Conservation (phyloP, 768 basidiomycete genomes). For the Auricularia cornea region DNA sequence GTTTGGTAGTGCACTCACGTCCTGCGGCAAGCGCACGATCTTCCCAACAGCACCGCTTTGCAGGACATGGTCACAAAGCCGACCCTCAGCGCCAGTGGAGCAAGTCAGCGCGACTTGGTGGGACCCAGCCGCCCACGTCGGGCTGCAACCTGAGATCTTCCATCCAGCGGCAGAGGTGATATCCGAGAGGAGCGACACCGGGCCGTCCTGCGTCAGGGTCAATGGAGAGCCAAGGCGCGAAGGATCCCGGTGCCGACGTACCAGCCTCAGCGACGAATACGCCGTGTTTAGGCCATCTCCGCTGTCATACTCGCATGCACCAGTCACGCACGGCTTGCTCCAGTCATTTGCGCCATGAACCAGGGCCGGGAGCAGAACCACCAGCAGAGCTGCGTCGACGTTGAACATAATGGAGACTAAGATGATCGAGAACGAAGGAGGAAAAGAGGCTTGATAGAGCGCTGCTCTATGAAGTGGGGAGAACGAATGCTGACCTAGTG, state of each 20-base stretch:
- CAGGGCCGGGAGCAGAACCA: neutral
- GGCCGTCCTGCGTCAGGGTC: neutral
- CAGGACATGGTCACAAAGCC: neutral
- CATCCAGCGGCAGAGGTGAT: neutral
- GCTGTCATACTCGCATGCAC: slow-evolving; percentile 3
- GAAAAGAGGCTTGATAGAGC: too few relatives aligned
- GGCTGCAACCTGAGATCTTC: neutral
- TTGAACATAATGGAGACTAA: neutral
- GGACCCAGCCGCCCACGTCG: neutral
- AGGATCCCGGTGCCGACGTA: neutral
- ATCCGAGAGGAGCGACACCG: neutral
- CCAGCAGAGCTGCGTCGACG: neutral
- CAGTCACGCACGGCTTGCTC: slow-evolving; percentile 2
- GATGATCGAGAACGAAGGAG: neutral
- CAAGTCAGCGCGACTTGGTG: neutral
- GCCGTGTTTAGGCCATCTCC: slow-evolving; percentile 6
- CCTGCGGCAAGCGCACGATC: neutral
- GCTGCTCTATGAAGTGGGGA: too few relatives aligned
- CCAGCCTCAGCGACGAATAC: neutral
- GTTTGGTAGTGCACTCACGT: neutral
- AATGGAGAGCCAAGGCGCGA: too few relatives aligned
- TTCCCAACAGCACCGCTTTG: neutral
- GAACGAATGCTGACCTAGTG: too few relatives aligned
- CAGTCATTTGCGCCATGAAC: slow-evolving; percentile 3
- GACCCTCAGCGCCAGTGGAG: neutral